These are phyloP conservation scores for Camellia japonica DNA, from an alignment of 148 eudicot species.

Conservation along the genomic window DNA sequence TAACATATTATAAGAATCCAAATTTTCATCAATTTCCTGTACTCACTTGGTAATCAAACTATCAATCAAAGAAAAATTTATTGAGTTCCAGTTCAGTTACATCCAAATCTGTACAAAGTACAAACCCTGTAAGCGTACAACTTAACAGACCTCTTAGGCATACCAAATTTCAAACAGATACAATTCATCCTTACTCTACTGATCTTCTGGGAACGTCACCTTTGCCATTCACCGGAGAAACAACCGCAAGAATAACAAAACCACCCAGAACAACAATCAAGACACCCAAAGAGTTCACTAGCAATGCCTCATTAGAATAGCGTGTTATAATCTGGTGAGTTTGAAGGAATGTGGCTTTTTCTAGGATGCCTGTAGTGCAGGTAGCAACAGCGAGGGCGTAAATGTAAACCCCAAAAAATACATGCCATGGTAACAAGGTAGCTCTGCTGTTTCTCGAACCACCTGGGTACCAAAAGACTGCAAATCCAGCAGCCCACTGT, in stretches of 20 bases:
- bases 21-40: too few relatives aligned
- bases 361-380: constrained; percentile 77
- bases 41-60: not conserved
- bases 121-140: not conserved
- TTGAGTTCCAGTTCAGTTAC: not conserved
- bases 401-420: constrained; percentile 75
- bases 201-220: constrained; percentile 46
- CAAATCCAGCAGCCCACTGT: constrained; percentile 84
- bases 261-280: constrained; percentile 72
- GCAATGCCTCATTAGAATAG: constrained; percentile 72
- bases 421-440: constrained; percentile 80
- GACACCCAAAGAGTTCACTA: constrained; percentile 73
- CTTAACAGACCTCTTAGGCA: not conserved
- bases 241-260: constrained; percentile 71
- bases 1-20: too few relatives aligned
- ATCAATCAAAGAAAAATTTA: not conserved
- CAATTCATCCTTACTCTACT: constrained; percentile 15
- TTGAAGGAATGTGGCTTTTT: constrained; percentile 90
- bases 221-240: constrained; percentile 57
- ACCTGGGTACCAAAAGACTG: constrained; percentile 94
- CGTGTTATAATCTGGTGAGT: constrained; percentile 59
- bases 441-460: constrained; percentile 73
- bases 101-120: not conserved
- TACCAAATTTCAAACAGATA: not conserved
- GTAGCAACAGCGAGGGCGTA: constrained; percentile 80